Percentiles rank a stretch among this genome's conserved stretches.
Evolutionary conservation across 2,329 filamentous ascomycete genomes (phyloP).

Genomic region (Thyridium curvatum): DNA sequence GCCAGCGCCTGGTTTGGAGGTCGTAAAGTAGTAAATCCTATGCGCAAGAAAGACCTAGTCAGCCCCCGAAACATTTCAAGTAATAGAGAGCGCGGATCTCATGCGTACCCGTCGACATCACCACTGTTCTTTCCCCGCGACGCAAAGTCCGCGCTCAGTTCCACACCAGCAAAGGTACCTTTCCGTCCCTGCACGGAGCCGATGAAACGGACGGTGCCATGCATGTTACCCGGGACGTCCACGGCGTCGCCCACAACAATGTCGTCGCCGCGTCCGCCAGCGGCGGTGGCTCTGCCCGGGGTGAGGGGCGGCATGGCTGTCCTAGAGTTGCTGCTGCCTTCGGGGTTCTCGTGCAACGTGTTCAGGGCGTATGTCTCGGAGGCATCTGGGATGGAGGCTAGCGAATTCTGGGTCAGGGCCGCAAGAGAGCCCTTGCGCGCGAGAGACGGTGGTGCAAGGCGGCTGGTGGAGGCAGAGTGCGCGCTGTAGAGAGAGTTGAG

Average conservation of each 20-base stretch:
- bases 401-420: constrained; percentile 57
- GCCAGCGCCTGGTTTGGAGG: constrained; percentile 70
- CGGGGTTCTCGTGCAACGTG: constrained; percentile 36
- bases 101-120: constrained; percentile 91
- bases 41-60: constrained; percentile 9
- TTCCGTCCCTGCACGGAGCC: constrained; percentile 84
- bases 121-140: constrained; percentile 88
- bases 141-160: constrained; percentile 76
- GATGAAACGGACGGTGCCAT: constrained; percentile 82
- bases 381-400: constrained; percentile 62
- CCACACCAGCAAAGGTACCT: constrained; percentile 86
- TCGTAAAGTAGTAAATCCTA: constrained; percentile 74
- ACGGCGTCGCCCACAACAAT: constrained; percentile 73
- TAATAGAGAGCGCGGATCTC: constrained; percentile 16
- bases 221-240: constrained; percentile 90
- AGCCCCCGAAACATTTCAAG: constrained; percentile 2
- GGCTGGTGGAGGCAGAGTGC: constrained; percentile 27
- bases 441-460: constrained; percentile 39
- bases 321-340: constrained; percentile 22
- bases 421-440: constrained; percentile 67
- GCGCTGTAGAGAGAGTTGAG: constrained; percentile 44
- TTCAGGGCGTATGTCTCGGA: constrained; percentile 56
- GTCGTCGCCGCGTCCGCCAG: constrained; percentile 32
- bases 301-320: constrained; percentile 50
- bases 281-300: constrained; percentile 35